Percentiles rank a stretch among this genome's conserved stretches.
These are phyloP conservation scores for Penicillium subrubescens DNA, from an alignment of 495 filamentous ascomycete genomes.

Conservation along the genomic window DNA sequence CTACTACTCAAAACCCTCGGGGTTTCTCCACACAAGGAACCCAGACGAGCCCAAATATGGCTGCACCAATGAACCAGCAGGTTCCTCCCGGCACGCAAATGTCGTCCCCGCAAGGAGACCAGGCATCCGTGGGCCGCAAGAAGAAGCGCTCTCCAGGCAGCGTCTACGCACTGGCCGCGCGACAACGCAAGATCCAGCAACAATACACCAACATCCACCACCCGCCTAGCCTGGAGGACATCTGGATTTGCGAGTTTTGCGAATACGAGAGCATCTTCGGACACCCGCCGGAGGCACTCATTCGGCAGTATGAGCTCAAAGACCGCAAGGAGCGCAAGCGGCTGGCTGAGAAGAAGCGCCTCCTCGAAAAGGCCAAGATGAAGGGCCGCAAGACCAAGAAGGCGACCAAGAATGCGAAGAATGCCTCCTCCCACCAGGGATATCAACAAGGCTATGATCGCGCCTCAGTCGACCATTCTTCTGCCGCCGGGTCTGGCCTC, in stretches of 20 bases:
- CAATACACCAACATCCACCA: constrained; percentile 76
- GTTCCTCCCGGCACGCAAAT: constrained; percentile 30
- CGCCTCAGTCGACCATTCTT: constrained; percentile 46
- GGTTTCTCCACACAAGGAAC: constrained; percentile 60
- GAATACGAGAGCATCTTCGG: constrained; percentile 89
- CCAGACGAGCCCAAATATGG: constrained; percentile 61
- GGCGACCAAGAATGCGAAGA: constrained; percentile 68
- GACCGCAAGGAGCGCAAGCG: constrained; percentile 82
- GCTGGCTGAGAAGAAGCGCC: constrained; percentile 76
- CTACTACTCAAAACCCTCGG: constrained; percentile 34
- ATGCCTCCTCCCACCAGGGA: constrained; percentile 37
- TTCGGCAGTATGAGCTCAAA: constrained; percentile 92
- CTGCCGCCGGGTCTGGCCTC: constrained; percentile 44
- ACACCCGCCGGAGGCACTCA: constrained; percentile 75
- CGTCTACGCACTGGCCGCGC: constrained; percentile 63
- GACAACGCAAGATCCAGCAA: constrained; percentile 68
- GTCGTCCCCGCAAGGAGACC: constrained; percentile 44
- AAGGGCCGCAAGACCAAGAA: constrained; percentile 84
- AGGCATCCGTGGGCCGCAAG: constrained; percentile 49
- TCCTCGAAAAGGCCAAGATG: constrained; percentile 94
- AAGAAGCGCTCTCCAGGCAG: constrained; percentile 58
- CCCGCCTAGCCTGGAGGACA: constrained; percentile 70
- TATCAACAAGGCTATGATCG: constrained; percentile 53
- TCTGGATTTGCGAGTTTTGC: constrained; percentile 95
- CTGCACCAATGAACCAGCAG: constrained; percentile 36